These are phyloP conservation scores for Heteromeles arbutifolia DNA, from an alignment of 306 rosid species.

Conservation along the genomic window DNA sequence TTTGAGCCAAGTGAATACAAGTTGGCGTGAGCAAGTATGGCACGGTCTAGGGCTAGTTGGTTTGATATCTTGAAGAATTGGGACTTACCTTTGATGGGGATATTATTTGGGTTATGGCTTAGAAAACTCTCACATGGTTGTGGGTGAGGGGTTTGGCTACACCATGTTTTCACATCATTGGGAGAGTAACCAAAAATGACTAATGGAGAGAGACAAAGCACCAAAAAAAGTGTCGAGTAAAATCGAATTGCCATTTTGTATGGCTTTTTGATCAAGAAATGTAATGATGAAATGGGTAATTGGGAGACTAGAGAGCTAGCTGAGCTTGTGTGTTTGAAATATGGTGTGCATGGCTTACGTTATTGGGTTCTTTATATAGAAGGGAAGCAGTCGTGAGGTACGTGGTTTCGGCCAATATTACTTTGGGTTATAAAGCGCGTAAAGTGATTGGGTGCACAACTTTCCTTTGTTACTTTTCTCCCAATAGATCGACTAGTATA, in stretches of 20 bases:
- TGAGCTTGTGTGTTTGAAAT: not conserved
- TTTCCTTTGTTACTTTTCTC: no score
- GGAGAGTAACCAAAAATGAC: conserved; percentile 13
- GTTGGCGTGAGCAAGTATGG: conserved; percentile 31
- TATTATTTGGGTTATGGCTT: conserved; percentile 14
- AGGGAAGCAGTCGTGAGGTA: not conserved
- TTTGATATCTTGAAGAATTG: conserved; percentile 51
- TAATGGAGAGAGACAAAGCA: conserved; percentile 19
- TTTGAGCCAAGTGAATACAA: conserved; percentile 39
- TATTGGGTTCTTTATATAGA: conserved; percentile 12
- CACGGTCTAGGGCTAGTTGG: conserved; percentile 41
- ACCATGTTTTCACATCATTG: conserved; percentile 48
- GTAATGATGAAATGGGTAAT: not conserved
- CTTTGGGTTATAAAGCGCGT: no score
- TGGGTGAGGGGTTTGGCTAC: conserved; percentile 81
- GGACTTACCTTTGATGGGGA: conserved; percentile 44
- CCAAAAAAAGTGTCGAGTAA: not conserved
- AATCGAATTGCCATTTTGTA: conserved; percentile 16
- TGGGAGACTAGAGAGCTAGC: not conserved
- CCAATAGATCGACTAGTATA: no score
- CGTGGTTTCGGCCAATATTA: no score
- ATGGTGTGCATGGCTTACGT: not conserved
- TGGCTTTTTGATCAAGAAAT: not conserved
- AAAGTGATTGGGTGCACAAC: no score
- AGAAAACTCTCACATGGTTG: conserved; percentile 58